These are phyloP conservation scores for Exophiala calicioides DNA, from an alignment of 2,329 filamentous ascomycete species.

Conservation along the genomic window DNA sequence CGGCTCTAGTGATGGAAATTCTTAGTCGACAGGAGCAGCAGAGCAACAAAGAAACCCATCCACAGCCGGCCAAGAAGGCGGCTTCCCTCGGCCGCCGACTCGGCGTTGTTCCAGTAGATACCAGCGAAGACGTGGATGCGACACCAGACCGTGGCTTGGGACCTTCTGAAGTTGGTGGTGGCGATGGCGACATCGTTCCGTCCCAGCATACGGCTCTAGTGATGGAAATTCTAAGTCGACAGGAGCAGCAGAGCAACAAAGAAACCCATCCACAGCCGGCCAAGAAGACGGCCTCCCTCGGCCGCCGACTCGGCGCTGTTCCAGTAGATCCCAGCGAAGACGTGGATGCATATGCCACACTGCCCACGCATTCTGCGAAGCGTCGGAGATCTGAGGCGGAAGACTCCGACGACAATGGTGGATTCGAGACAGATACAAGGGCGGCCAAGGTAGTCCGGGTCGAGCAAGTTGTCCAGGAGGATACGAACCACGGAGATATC, in stretches of 20 bases:
- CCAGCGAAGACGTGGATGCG: background rate
- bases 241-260: conserved; percentile 21
- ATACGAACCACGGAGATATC: background rate
- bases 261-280: conserved; percentile 13
- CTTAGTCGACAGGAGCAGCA: conserved; percentile 16
- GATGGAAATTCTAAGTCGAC: conserved; percentile 11
- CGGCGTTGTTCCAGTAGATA: conserved; percentile 16
- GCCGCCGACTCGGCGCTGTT: conserved; percentile 22
- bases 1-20: conserved; percentile 10
- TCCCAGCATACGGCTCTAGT: conserved; percentile 19
- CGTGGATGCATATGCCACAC: too few relatives aligned
- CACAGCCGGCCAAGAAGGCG: conserved; percentile 7
- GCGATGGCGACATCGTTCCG: conserved; percentile 11
- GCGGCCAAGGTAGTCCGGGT: too few relatives aligned
- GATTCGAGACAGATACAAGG: conserved; percentile 21
- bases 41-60: conserved; percentile 23
- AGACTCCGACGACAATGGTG: conserved; percentile 10
- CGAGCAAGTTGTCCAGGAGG: background rate
- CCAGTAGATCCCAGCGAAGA: conserved; percentile 4
- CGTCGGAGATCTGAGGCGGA: conserved; percentile 3
- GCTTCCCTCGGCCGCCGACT: conserved; percentile 24
- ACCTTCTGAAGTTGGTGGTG: background rate
- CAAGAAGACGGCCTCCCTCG: conserved; percentile 20
- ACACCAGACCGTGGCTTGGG: background rate
- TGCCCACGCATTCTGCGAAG: too few relatives aligned